Evolutionary conservation across 331 rosid genomes (phyloP).

Genomic region (Quercus tomentella): DNA sequence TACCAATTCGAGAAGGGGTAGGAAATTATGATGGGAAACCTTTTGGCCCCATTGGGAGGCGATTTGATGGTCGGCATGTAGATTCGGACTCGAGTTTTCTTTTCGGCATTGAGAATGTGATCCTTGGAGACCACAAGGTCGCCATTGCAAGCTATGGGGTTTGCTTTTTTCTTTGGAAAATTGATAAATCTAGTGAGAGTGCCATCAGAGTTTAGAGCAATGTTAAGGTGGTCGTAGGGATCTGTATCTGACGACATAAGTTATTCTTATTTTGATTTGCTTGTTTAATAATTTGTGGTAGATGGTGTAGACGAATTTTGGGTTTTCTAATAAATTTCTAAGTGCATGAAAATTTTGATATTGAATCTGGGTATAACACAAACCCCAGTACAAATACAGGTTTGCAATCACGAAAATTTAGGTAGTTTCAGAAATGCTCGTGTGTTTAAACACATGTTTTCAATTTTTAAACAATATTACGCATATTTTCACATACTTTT

Average conservation of each 20-base stretch:
- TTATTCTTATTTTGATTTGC: no score
- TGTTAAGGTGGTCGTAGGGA: conserved; percentile 27
- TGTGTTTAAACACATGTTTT: no score
- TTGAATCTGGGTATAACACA: no score
- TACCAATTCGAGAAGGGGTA: conserved; percentile 51
- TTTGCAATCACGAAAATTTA: no score
- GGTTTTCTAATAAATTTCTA: no score
- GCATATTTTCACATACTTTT: no score
- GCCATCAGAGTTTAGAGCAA: conserved; percentile 35
- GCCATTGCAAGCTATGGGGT: conserved; percentile 12
- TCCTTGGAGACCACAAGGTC: conserved; percentile 36
- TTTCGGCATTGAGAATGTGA: conserved; percentile 22
- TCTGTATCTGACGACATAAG: conserved; percentile 34
- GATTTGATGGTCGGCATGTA: conserved; percentile 39
- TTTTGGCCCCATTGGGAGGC: conserved; percentile 50
- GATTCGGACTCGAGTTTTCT: conserved; percentile 29
- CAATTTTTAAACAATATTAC: no score
- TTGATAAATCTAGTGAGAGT: conserved; percentile 21
- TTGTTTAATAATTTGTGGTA: no score
- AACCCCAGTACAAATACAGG: no score
- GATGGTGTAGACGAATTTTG: no score
- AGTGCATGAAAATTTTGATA: no score
- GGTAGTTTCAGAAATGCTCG: no score
- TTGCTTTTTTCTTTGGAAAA: background rate
- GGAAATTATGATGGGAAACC: conserved; percentile 47